Evolutionary conservation across 2,329 filamentous ascomycete species (phyloP).

Genomic region (Colletotrichum sp.): DNA sequence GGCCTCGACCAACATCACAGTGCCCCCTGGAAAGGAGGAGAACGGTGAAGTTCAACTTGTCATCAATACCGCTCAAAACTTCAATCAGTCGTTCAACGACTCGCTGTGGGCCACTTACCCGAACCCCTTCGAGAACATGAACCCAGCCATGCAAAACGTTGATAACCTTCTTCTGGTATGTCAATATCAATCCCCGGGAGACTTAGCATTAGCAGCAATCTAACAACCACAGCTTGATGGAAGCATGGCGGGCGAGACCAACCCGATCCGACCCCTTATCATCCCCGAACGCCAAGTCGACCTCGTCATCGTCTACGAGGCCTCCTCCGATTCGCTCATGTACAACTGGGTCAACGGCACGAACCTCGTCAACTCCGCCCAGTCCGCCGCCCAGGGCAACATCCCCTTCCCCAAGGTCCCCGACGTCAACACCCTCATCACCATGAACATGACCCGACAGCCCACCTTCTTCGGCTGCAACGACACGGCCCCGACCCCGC

Average conservation of each 20-base stretch:
- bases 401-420: constrained; percentile 32
- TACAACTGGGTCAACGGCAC: constrained; percentile 32
- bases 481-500: constrained; percentile 22
- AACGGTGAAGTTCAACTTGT: constrained; percentile 27
- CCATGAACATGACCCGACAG: constrained; percentile 27
- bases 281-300: constrained; percentile 29
- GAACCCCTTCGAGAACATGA: constrained; percentile 34
- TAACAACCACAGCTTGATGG: constrained; percentile 29
- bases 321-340: constrained; percentile 25
- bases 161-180: constrained; percentile 29
- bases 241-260: constrained; percentile 31
- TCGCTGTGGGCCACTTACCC: constrained; percentile 34
- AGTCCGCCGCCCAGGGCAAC: constrained; percentile 25
- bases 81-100: constrained; percentile 32
- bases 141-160: constrained; percentile 26
- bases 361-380: constrained; percentile 23
- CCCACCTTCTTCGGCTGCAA: constrained; percentile 33
- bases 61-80: constrained; percentile 25
- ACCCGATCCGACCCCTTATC: constrained; percentile 32
- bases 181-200: not conserved
- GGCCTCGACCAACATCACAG: constrained; percentile 15
- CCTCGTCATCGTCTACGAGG: constrained; percentile 36
- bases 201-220: not conserved
- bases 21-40: constrained; percentile 5
- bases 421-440: constrained; percentile 28